Evolutionary conservation across 2,329 filamentous ascomycete genomes (phyloP), one percentile per base, ranked within the genome.

Genomic region (Fusarium solani-melongenae): DNA sequence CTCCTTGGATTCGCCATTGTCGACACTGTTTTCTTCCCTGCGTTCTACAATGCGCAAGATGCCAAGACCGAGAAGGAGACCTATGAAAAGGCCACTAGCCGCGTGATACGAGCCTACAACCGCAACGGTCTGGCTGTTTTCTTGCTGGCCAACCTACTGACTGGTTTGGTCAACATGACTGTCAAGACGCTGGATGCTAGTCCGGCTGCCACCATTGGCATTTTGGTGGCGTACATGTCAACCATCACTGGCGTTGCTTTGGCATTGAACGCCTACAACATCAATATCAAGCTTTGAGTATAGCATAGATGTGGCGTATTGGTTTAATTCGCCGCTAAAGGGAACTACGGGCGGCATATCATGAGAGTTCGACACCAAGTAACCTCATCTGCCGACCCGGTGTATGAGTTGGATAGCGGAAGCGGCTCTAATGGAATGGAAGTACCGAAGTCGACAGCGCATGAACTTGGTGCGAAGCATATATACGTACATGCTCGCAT

Each of bases 91-190:
- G 92, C 94, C 5, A 98, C 95, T 4, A 98, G 95, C 79, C 89
- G 86, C 39, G 88, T 98, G n/a, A 84, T 98, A 71, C 87, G 91
- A 53, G 93, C 94, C 0, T 97, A 93, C 80, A 99, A 99, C 80
- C 89, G 93, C 62, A 98, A 98, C 77, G 95, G 96, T 0, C 85
- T 99, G 55, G 91, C 90, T 1, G 83, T 98, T 1, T 99, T 99
- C 80, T 82, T 99, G 67, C 79, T 95, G 39, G 95, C 96, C 3
- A 99, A 99, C 79, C 83, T 99, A 55, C 83, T 98, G 71, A 99
- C 96, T 1, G 96, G 96, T 0, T 80, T 94, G 17, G 92, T 98
- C 62, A 99, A 99, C 81, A 86, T 99, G 87, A 93, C 92, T 5
- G 82, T 98, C 63, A 92, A 92, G 41, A 99, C 96, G 4, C 83